Evolutionary conservation across 257 asterid species (phyloP).

Genomic region (Solanum tarijense): DNA sequence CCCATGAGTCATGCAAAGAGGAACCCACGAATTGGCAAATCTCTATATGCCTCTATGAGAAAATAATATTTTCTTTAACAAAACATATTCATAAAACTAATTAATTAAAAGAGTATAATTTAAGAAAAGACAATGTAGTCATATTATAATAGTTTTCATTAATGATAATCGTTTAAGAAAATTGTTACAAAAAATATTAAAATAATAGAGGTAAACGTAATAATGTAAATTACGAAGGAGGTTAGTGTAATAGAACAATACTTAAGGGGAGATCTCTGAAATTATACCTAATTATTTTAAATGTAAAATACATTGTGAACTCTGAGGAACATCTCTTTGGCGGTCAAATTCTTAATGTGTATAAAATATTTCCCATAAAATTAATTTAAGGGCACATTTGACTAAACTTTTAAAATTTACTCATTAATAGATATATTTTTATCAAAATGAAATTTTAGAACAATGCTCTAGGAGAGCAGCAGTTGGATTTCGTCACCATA

Average conservation of each 20-base stretch:
- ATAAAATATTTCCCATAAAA: background rate
- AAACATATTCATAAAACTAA: background rate
- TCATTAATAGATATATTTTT: background rate
- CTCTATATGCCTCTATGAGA: no score
- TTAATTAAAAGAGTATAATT: background rate
- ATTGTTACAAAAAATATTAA: background rate
- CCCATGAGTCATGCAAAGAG: no score
- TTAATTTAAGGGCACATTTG: background rate
- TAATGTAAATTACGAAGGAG: background rate
- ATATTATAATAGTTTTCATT: background rate
- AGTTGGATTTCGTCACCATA: background rate
- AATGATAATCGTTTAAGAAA: no score
- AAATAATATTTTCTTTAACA: no score
- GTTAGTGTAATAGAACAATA: background rate
- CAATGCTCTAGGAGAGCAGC: background rate
- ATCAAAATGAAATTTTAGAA: background rate
- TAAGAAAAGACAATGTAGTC: no score
- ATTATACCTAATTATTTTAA: no score
- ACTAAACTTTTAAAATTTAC: background rate
- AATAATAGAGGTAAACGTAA: no score
- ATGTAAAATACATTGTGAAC: background rate
- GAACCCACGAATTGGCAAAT: no score
- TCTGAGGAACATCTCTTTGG: background rate
- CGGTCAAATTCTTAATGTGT: background rate
- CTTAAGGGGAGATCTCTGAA: no score